Evolutionary conservation across 192 early-diverging fungal species (phyloP), one percentile per base, ranked within the genome.

Genomic region (Chytriomyces sp.): DNA sequence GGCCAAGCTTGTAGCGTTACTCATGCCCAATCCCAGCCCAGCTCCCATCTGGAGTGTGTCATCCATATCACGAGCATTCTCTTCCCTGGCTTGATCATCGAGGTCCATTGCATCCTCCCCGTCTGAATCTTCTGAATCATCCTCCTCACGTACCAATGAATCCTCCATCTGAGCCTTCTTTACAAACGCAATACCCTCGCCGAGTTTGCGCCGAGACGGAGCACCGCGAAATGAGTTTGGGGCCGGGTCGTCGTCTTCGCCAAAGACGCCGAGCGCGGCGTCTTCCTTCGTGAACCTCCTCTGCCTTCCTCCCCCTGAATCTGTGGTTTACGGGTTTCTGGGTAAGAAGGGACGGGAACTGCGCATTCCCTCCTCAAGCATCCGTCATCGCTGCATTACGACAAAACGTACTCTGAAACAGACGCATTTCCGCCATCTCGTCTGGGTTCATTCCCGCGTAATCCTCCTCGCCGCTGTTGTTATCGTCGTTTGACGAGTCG

Each of bases 231-330:
- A 59, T 26, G 32, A 58, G 37, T 54, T 44, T 0, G 60, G 64
- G 25, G 60, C 38, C 39, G 39, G 72, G 19, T 85, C 77, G 39
- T 73, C 72, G 14, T 82, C 82, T 3, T 88, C 86, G 1, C 77
- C 81, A 58, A 81, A 89, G 30, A 87, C 75, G 6, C 89, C 89
- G 69, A 86, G 86, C 22, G 86, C 85, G 5, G 75, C 81, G 19
- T 88, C 81, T 34, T 90, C 87, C 68, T 90, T 90, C 2, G 83
- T 82, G 22, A 85, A 83, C 39, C 83, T 78, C 14, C 76, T 70
- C 19, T 78, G 59, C 26, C 69, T 69, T 25, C 38, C 10, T 28
- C 34, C 12, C 30, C 37, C 64, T 41, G 76, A 60, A 55, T 70
- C 60, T 61, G 59, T 40, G 37, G 7, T 26, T 2, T 25, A n/a